Percentiles rank a stretch among this genome's conserved stretches.
These are phyloP conservation scores for Colletotrichum sp. DNA, from an alignment of 2,329 filamentous ascomycete genomes.

Conservation along the genomic window DNA sequence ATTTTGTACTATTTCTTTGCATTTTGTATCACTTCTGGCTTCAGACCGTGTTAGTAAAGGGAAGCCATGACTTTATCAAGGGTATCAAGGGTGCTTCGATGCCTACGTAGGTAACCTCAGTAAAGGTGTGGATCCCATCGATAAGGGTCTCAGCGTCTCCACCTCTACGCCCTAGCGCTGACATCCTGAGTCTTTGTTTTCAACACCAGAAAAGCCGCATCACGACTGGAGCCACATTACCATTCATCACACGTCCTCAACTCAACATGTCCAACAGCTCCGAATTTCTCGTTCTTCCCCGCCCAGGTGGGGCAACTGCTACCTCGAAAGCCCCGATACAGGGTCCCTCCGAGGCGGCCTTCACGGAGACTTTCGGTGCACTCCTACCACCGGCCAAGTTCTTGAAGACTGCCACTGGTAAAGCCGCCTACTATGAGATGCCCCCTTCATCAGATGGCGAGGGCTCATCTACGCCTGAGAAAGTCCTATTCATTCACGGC, in stretches of 20 bases:
- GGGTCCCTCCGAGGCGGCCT: constrained; percentile 40
- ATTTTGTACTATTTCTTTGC: neutral
- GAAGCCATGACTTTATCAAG: neutral
- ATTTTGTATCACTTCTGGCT: rapidly evolving
- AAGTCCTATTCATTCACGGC: constrained; percentile 53
- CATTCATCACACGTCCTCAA: neutral
- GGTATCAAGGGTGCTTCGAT: neutral
- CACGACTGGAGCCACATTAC: neutral
- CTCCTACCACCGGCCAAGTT: constrained; percentile 43
- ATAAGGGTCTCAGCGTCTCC: neutral
- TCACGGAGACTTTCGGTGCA: constrained; percentile 39
- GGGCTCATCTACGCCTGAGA: constrained; percentile 12
- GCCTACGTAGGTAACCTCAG: neutral
- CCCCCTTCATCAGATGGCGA: constrained; percentile 16
- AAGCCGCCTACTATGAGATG: constrained; percentile 44
- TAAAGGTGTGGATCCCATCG: neutral
- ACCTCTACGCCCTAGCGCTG: neutral
- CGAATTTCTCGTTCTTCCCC: neutral
- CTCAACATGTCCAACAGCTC: neutral
- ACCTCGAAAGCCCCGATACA: constrained; percentile 27
- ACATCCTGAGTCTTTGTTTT: neutral
- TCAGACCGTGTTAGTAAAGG: neutral
- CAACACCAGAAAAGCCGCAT: neutral
- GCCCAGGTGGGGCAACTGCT: neutral
- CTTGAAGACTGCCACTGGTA: constrained; percentile 35